phyloP scores from a whole-genome alignment of 2,329 filamentous ascomycete species.

The Stagonosporopsis cucurbitacearum region DNA sequence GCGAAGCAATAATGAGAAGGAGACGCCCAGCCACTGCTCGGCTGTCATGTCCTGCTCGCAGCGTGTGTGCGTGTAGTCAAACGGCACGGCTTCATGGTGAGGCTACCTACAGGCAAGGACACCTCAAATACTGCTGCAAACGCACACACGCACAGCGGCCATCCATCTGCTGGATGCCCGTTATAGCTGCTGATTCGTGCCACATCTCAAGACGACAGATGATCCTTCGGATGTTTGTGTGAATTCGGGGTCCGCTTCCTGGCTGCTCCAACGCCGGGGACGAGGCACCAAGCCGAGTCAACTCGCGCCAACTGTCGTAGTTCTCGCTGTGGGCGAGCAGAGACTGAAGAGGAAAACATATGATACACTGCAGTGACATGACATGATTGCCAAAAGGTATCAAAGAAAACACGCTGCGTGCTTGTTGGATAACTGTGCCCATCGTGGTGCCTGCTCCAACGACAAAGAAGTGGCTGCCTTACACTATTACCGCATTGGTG shows the following conservation, averaged over 20 bases:
- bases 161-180: neutral
- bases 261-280: conserved; percentile 1
- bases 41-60: neutral
- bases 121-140: neutral
- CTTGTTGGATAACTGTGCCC: conserved; percentile 4
- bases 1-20: neutral
- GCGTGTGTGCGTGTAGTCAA: too few relatives aligned
- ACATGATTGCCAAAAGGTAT: neutral
- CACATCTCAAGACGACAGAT: neutral
- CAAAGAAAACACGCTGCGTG: neutral
- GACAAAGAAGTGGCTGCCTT: conserved; percentile 13
- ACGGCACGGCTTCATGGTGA: too few relatives aligned
- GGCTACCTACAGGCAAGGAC: neutral
- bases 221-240: neutral
- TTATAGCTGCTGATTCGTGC: neutral
- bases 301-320: neutral
- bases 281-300: conserved; percentile 9
- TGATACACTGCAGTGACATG: neutral
- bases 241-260: neutral
- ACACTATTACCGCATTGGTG: conserved; percentile 10
- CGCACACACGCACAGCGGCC: neutral
- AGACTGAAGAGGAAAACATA: neutral
- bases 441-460: neutral
- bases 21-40: neutral
- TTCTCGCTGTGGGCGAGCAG: neutral